These are phyloP conservation scores for Paratinospora sagittata DNA, from an alignment of 164 flowering plant genomes.

Conservation along the genomic window DNA sequence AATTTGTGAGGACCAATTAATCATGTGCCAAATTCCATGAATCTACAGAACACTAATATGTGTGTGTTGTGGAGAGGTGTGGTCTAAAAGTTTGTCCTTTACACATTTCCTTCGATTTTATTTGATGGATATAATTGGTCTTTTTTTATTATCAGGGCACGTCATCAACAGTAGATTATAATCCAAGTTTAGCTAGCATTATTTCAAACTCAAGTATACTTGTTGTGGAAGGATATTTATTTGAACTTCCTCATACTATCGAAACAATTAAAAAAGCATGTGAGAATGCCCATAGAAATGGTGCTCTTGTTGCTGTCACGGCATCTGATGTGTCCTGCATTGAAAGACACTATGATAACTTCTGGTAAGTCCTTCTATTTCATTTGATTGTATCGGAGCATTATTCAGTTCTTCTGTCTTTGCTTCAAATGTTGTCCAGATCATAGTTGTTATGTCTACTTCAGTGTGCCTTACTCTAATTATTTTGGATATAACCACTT, in stretches of 20 bases:
- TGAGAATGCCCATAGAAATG: slow-evolving; percentile 65
- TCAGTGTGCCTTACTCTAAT: background rate
- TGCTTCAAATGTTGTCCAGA: background rate
- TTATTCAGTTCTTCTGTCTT: background rate
- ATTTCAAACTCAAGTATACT: slow-evolving; percentile 72
- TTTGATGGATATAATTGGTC: background rate
- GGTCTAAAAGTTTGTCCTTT: background rate
- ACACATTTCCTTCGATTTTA: background rate
- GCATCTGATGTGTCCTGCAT: slow-evolving; percentile 95
- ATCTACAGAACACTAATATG: too few relatives aligned
- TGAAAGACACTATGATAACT: slow-evolving; percentile 78
- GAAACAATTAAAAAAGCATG: slow-evolving; percentile 72
- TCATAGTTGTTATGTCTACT: background rate
- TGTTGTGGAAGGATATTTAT: slow-evolving; percentile 91
- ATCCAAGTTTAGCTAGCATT: slow-evolving; percentile 52
- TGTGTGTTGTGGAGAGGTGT: too few relatives aligned
- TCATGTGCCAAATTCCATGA: too few relatives aligned
- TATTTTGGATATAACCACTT: too few relatives aligned
- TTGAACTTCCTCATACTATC: slow-evolving; percentile 85
- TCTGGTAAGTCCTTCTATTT: slow-evolving; percentile 67
- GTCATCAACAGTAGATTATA: slow-evolving; percentile 65
- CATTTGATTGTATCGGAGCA: background rate
- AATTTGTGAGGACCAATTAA: too few relatives aligned
- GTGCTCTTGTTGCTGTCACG: slow-evolving; percentile 83
- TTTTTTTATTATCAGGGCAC: slow-evolving; percentile 57